These are phyloP conservation scores for Candida chilensis DNA, from an alignment of 805 yeast genomes.

Conservation along the genomic window DNA sequence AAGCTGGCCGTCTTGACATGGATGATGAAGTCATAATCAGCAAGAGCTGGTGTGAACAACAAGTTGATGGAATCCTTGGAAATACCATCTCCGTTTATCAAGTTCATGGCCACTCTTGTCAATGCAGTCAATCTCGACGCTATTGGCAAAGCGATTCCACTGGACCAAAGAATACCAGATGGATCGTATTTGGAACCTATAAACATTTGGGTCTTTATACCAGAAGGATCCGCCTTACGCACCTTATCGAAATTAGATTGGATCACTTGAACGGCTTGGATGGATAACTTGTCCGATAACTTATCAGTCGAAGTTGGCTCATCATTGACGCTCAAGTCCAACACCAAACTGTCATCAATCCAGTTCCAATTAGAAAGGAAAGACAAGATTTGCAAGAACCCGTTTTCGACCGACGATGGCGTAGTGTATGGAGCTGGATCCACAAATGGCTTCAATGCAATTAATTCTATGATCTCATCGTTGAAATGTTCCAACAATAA, in stretches of 20 bases:
- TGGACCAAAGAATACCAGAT: constrained; percentile 82
- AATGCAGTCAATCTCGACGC: constrained; percentile 85
- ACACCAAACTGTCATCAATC: constrained; percentile 77
- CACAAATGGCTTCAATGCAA: constrained; percentile 78
- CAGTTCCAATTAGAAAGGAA: constrained; percentile 87
- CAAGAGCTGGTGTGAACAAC: constrained; percentile 72
- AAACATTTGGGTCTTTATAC: constrained; percentile 69
- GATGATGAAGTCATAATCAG: constrained; percentile 79
- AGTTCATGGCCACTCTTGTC: constrained; percentile 61
- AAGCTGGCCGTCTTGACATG: constrained; percentile 39
- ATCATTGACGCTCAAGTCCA: constrained; percentile 59
- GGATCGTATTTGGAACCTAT: constrained; percentile 78
- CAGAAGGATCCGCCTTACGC: constrained; percentile 74
- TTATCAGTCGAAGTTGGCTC: constrained; percentile 21
- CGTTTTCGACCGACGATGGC: constrained; percentile 75
- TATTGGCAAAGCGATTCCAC: constrained; percentile 53
- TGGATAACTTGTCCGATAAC: constrained; percentile 52
- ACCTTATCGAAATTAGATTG: constrained; percentile 56
- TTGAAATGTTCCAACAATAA: constrained; percentile 58
- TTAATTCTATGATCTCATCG: constrained; percentile 75
- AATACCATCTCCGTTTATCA: constrained; percentile 15
- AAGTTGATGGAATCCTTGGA: constrained; percentile 30
- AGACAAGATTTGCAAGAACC: constrained; percentile 65
- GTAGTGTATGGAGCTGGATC: constrained; percentile 79
- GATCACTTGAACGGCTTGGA: constrained; percentile 53